Evolutionary conservation across 352 stramenopile genomes (phyloP), one percentile per base, ranked within the genome.

Genomic region (Phytophthora pisi): DNA sequence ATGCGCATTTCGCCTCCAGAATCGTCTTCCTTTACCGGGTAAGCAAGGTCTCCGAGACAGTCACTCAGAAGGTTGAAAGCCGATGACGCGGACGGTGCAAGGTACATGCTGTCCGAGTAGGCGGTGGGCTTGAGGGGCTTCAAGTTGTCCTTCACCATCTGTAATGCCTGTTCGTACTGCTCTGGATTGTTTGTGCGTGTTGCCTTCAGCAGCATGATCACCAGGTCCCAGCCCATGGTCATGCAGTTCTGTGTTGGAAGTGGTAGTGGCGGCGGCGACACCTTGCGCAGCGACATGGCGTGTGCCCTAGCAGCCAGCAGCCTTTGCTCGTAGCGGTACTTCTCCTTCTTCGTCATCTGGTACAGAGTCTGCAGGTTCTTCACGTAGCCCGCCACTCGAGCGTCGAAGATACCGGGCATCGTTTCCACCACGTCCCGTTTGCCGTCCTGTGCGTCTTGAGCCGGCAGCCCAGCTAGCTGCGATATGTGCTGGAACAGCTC

Each of bases 401-500:
- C 82, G 43, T 95, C 84, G 60, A 96, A 94, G 4, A 80, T 43
- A 2, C 77, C 77, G n/a, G 82, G 64, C 26, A 75, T 68, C 7
- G 49, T 55, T 15, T 79, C 68, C 9, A 34, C 43, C 5, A 10
- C 49, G 30, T 68, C 65, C 31, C 65, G 51, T n/a, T 74, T 74
- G 2, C 20, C 18, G 18, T 68, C 65, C 0, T 54, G 38, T 60
- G 64, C 64, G 24, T 72, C 64, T 28, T 72, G 26, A 4, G 42
- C 58, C 6, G 63, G 60, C 11, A 84, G 60, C 8, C 74, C 70
- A 20, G 86, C 79, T 20, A 96, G 60, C 42, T 78, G 82, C 0
- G 84, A 89, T 40, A 96, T 89, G 66, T 93, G 86, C 42, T 88
- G 81, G 63, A 96, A 96, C 28, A 96, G 55, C 50, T 92, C 88